Conservation (phyloP, 192 early-diverging fungal species). For the Mortierella alpina region DNA sequence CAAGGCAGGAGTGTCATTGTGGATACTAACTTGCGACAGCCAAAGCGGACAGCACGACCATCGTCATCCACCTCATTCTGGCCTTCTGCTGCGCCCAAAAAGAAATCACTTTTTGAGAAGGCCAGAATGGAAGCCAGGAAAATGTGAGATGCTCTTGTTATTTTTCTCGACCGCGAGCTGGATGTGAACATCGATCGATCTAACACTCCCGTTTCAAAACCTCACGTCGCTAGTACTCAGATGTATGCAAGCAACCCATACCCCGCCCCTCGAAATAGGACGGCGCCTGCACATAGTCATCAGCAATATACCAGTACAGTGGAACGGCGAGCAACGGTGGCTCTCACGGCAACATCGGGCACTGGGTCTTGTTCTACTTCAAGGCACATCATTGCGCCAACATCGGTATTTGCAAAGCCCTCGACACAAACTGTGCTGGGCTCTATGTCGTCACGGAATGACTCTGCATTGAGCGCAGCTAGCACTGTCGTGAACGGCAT, state of each 20-base stretch:
- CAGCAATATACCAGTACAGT: not conserved
- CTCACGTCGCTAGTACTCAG: conserved; percentile 18
- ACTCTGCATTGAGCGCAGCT: not conserved
- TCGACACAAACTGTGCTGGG: conserved; percentile 1
- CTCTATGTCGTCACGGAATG: conserved; percentile 1
- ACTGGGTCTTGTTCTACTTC: not conserved
- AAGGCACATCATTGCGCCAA: conserved; percentile 22
- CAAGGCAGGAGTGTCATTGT: conserved; percentile 45
- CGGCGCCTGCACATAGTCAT: not conserved
- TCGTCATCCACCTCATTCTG: not conserved
- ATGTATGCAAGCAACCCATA: conserved; percentile 41
- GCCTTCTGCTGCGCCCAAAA: conserved; percentile 21
- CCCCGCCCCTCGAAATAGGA: conserved; percentile 24
- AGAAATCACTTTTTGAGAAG: conserved; percentile 46
- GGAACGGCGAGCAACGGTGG: not conserved
- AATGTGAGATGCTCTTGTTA: conserved; percentile 13
- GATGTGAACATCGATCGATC: not conserved
- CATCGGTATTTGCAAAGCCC: not conserved
- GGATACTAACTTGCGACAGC: conserved; percentile 30
- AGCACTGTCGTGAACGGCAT: conserved; percentile 5
- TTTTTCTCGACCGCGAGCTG: not conserved
- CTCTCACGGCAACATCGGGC: not conserved
- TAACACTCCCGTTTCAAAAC: not conserved
- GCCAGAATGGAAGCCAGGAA: conserved; percentile 45
- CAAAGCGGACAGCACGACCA: conserved; percentile 11